Evolutionary conservation across 306 rosid genomes (phyloP).

Genomic region (Elaeagnus macrophylla): DNA sequence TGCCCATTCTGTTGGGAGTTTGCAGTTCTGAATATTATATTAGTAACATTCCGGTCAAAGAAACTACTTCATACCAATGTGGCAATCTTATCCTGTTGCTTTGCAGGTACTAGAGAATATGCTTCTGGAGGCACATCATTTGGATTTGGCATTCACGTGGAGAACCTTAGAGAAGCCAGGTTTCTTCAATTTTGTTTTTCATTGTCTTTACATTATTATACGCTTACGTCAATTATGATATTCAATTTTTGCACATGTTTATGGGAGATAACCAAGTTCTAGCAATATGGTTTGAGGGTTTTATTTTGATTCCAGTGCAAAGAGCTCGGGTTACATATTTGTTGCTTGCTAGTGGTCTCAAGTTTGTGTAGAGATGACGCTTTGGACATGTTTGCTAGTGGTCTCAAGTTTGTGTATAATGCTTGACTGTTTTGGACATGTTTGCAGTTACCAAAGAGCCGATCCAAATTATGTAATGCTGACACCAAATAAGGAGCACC

Average conservation of each 20-base stretch:
- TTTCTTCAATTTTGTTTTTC: constrained; percentile 21
- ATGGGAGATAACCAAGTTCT: neutral
- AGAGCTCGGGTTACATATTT: too few relatives aligned
- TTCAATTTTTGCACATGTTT: neutral
- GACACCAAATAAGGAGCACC: constrained; percentile 83
- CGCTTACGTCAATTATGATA: neutral
- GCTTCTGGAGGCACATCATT: constrained; percentile 40
- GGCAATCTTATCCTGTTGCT: neutral
- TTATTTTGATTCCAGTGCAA: too few relatives aligned
- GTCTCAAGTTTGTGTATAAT: too few relatives aligned
- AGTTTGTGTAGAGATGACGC: too few relatives aligned
- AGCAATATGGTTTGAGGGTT: neutral
- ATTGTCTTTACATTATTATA: neutral
- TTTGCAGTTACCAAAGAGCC: constrained; percentile 82
- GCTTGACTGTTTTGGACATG: neutral
- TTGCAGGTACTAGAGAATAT: constrained; percentile 64
- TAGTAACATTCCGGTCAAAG: too few relatives aligned
- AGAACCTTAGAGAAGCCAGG: constrained; percentile 98
- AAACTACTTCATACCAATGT: too few relatives aligned
- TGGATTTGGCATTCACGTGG: constrained; percentile 80
- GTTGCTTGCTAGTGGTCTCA: too few relatives aligned
- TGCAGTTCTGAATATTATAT: too few relatives aligned
- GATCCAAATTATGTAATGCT: constrained; percentile 93
- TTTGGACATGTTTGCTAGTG: too few relatives aligned
- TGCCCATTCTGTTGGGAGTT: too few relatives aligned